These are phyloP conservation scores for Carex pumila DNA, from an alignment of 176 grass and related monocot genomes.

Conservation along the genomic window DNA sequence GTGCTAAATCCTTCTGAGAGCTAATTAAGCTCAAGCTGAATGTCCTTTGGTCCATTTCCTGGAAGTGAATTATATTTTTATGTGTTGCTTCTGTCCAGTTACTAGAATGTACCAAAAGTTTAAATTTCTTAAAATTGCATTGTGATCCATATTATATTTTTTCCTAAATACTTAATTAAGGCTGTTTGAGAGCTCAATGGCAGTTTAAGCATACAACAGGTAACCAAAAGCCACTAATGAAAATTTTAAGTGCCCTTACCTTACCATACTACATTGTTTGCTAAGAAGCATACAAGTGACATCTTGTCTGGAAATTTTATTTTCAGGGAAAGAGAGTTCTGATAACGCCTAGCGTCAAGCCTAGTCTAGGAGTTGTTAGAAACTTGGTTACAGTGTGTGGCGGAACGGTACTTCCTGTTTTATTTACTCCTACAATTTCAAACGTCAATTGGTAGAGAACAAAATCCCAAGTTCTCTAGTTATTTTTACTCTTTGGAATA, in stretches of 20 bases:
- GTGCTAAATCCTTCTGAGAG: background rate
- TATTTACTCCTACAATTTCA: conserved; percentile 1
- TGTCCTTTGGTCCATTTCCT: background rate
- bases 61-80: background rate
- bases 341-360: conserved; percentile 64
- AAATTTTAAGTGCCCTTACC: background rate
- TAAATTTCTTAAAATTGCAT: background rate
- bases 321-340: conserved; percentile 67
- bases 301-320: conserved; percentile 10
- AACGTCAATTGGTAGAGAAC: background rate
- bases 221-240: background rate
- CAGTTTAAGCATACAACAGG: background rate
- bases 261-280: background rate
- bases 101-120: background rate
- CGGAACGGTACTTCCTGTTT: conserved; percentile 49
- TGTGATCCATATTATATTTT: background rate
- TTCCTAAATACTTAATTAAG: background rate
- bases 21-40: background rate
- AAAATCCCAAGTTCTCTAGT: background rate
- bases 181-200: background rate
- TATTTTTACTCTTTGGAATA: background rate
- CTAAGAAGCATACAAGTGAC: background rate
- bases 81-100: background rate
- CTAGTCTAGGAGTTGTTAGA: conserved; percentile 57
- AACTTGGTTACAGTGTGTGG: conserved; percentile 58